Percentiles rank a stretch among this genome's conserved stretches.
These are phyloP conservation scores for Penicillium lividum DNA, from an alignment of 495 filamentous ascomycete species.

Conservation along the genomic window DNA sequence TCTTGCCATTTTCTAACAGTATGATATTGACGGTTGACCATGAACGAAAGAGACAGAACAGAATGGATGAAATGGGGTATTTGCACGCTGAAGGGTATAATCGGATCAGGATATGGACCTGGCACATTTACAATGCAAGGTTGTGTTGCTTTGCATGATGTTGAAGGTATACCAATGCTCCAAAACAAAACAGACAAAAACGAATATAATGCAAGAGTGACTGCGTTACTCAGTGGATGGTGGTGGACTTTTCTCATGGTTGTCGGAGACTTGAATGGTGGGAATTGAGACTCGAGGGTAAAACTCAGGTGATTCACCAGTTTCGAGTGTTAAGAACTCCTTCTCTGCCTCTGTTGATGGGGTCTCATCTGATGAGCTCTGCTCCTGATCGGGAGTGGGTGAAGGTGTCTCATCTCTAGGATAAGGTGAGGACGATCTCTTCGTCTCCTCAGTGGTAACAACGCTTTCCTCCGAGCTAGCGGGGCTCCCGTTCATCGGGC, in stretches of 20 bases:
- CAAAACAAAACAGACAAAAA: background rate
- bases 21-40: background rate
- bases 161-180: background rate
- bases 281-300: conserved; percentile 20
- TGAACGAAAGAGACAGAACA: background rate
- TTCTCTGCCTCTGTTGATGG: conserved; percentile 10
- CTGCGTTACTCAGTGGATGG: background rate
- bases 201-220: background rate
- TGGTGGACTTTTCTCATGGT: background rate
- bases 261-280: conserved; percentile 25
- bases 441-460: conserved; percentile 13
- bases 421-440: conserved; percentile 13
- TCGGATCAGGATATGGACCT: background rate
- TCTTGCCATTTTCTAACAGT: background rate
- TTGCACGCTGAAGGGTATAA: conserved; percentile 5
- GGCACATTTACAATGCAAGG: background rate
- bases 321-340: background rate
- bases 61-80: background rate
- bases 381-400: conserved; percentile 11
- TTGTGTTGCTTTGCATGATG: background rate
- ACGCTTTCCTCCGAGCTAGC: conserved; percentile 46
- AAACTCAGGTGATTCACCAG: background rate
- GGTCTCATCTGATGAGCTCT: conserved; percentile 4
- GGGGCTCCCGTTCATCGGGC: conserved; percentile 31
- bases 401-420: conserved; percentile 6